phyloP scores from a whole-genome alignment of 805 yeast species.

The Limtongia smithiae region DNA sequence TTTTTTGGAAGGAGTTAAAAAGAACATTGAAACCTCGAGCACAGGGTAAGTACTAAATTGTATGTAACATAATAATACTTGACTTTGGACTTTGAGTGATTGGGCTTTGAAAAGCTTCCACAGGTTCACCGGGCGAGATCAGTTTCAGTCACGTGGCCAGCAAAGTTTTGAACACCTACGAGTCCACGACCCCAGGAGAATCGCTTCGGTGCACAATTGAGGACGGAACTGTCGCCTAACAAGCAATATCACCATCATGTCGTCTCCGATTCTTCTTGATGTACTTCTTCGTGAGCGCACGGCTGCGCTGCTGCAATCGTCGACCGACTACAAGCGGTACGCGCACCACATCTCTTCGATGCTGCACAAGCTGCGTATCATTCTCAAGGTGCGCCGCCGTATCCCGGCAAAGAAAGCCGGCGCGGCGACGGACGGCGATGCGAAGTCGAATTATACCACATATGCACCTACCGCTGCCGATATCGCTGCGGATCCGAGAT shows the following conservation, averaged over 20 bases:
- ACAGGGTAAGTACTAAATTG: neutral
- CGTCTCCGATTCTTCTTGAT: conserved; percentile 20
- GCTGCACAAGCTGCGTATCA: conserved; percentile 61
- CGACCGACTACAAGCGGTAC: conserved; percentile 67
- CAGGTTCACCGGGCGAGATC: too few species aligned
- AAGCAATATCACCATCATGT: conserved; percentile 2
- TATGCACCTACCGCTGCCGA: conserved; percentile 48
- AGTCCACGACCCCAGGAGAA: neutral
- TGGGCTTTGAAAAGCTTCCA: too few species aligned
- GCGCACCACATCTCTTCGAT: conserved; percentile 60
- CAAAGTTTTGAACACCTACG: neutral
- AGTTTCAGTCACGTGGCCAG: too few species aligned
- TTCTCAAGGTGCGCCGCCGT: conserved; percentile 55
- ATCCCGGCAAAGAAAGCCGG: conserved; percentile 52
- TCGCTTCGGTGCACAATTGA: neutral
- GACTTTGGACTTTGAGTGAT: conserved; percentile 1
- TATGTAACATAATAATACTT: too few species aligned
- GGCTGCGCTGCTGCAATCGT: conserved; percentile 58
- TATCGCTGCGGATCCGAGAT: conserved; percentile 49
- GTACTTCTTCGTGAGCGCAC: conserved; percentile 46
- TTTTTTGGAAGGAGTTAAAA: conserved; percentile 8
- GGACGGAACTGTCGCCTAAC: neutral
- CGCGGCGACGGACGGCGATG: neutral
- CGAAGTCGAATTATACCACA: conserved; percentile 35
- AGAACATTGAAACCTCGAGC: neutral